Percentiles rank a stretch among this genome's conserved stretches.
Evolutionary conservation across 495 filamentous ascomycete species (phyloP).

Genomic region (Aspergillus sclerotiicarbonarius): DNA sequence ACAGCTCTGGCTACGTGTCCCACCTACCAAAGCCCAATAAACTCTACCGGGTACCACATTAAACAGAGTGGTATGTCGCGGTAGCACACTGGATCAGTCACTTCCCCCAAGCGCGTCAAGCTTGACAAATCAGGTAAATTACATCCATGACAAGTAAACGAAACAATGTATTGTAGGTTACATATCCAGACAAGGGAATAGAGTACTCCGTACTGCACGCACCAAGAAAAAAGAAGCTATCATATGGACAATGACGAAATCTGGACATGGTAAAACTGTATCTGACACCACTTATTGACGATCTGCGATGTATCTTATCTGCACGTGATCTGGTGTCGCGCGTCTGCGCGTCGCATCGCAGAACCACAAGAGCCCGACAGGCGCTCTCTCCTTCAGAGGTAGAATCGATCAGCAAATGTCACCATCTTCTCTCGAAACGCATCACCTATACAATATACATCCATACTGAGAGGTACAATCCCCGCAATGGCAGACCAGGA

Average conservation of each 20-base stretch:
- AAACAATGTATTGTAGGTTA: background rate
- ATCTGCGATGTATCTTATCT: slow-evolving; percentile 4
- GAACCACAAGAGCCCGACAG: background rate
- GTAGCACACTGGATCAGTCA: no score
- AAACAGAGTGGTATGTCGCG: no score
- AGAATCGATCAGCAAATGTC: background rate
- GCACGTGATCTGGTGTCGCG: slow-evolving; percentile 29
- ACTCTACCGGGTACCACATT: no score
- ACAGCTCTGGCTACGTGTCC: no score
- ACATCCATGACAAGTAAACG: no score
- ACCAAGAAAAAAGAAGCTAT: background rate
- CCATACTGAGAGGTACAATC: background rate
- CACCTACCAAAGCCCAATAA: no score
- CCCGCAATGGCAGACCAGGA: slow-evolving; percentile 31
- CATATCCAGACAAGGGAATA: background rate
- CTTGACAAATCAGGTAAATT: no score
- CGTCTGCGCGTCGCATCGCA: slow-evolving; percentile 25
- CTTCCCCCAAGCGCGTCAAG: no score
- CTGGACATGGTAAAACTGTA: background rate
- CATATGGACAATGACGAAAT: no score
- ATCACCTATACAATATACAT: no score
- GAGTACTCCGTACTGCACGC: background rate
- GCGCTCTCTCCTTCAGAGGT: background rate
- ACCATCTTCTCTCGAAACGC: background rate
- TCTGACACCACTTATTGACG: background rate